Conservation (phyloP, 2,329 filamentous ascomycete genomes). For the Colletotrichum gigasporum region DNA sequence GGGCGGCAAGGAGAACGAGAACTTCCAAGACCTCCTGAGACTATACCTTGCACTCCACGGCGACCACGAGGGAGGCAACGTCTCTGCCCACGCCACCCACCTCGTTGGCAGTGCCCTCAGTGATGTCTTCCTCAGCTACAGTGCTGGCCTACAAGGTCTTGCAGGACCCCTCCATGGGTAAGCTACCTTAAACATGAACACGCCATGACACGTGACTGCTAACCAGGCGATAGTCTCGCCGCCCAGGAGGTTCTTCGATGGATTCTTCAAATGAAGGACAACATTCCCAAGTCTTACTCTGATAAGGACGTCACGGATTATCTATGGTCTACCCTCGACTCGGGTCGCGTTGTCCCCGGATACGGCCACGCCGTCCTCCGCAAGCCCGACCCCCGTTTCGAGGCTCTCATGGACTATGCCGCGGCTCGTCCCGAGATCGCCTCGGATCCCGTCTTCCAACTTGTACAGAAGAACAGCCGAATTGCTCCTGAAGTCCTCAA, state of each 20-base stretch:
- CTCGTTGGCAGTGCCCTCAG: constrained; percentile 93
- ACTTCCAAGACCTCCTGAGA: constrained; percentile 94
- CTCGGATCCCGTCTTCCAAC: constrained; percentile 87
- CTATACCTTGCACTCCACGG: constrained; percentile 96
- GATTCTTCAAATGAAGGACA: constrained; percentile 94
- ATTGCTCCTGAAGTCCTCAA: constrained; percentile 90
- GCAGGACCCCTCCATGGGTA: constrained; percentile 75
- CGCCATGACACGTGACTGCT: neutral
- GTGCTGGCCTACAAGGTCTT: constrained; percentile 92
- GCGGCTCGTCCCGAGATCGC: constrained; percentile 85
- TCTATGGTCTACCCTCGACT: constrained; percentile 92
- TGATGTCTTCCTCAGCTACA: constrained; percentile 96
- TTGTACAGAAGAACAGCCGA: constrained; percentile 92
- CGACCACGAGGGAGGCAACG: constrained; percentile 98
- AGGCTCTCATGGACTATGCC: constrained; percentile 97
- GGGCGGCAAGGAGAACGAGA: constrained; percentile 85
- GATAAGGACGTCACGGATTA: constrained; percentile 88
- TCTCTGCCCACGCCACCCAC: constrained; percentile 94
- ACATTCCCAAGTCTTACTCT: constrained; percentile 80
- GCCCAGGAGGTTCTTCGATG: constrained; percentile 97
- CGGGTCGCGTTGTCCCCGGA: constrained; percentile 91
- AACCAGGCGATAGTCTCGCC: constrained; percentile 68
- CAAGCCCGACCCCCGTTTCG: constrained; percentile 96
- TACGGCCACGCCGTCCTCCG: constrained; percentile 96
- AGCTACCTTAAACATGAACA: neutral